Conservation (phyloP, 176 grass and related monocot genomes). For the Saccharum officinarum region DNA sequence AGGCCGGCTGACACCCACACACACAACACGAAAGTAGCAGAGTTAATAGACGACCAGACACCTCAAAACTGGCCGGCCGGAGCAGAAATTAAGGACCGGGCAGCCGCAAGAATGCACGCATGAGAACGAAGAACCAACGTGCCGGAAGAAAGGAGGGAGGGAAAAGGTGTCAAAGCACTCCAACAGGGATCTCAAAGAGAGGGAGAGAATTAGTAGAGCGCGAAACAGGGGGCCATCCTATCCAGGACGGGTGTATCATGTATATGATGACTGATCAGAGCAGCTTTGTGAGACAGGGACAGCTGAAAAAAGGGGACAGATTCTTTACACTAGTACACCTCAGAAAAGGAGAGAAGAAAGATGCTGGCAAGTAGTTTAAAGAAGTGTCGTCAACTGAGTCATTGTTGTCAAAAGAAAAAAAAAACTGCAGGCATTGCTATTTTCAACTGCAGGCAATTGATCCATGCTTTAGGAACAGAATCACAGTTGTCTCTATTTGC, state of each 20-base stretch:
- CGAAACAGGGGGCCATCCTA: neutral
- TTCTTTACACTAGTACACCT: neutral
- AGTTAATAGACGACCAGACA: neutral
- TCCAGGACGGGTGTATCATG: neutral
- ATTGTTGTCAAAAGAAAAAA: neutral
- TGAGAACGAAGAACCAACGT: neutral
- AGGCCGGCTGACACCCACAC: neutral
- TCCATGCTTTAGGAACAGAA: no score
- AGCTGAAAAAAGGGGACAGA: neutral
- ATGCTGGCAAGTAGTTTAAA: neutral
- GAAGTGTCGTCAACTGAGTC: neutral
- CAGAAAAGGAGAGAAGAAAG: neutral
- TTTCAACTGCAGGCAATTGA: neutral
- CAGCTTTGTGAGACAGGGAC: conserved; percentile 36
- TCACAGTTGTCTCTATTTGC: neutral
- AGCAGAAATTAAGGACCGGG: neutral
- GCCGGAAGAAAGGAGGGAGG: neutral
- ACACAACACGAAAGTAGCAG: neutral
- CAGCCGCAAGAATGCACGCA: neutral
- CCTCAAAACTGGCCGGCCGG: no score
- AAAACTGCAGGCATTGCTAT: neutral
- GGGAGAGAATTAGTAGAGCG: no score
- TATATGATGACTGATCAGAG: neutral
- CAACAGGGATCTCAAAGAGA: conserved; percentile 20
- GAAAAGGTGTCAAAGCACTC: conserved; percentile 27